Conservation (phyloP, 192 early-diverging fungal genomes). For the Podila horticola region DNA sequence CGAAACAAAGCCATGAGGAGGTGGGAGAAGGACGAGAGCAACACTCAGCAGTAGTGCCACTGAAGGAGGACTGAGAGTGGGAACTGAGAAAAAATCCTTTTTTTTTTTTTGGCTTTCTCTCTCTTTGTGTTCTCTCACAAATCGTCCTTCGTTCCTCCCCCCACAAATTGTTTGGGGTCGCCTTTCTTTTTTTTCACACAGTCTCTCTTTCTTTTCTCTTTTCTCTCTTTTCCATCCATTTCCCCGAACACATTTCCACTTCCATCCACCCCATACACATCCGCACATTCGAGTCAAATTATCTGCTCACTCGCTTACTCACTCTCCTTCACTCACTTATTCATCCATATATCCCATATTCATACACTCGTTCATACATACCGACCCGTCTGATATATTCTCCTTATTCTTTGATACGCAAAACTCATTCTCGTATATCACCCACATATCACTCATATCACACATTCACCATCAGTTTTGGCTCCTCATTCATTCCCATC, state of each 20-base stretch:
- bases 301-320: neutral
- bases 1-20: no score
- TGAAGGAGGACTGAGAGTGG: no score
- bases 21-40: no score
- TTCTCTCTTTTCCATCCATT: neutral
- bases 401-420: neutral
- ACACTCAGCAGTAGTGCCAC: no score
- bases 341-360: neutral
- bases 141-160: neutral
- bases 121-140: no score
- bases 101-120: no score
- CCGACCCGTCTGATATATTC: neutral
- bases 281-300: neutral
- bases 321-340: neutral
- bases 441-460: neutral
- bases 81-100: no score
- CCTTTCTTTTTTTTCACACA: neutral
- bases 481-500: neutral
- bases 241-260: neutral
- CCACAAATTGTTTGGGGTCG: neutral
- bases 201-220: constrained; percentile 3
- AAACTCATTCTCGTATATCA: neutral
- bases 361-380: neutral
- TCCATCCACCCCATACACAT: neutral
- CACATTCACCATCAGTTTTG: neutral